A percentile compares a stretch with the other conserved stretches of the same genome.
phyloP scores from a whole-genome alignment of 106 monocot species.

The Dendrobium chrysotoxum region DNA sequence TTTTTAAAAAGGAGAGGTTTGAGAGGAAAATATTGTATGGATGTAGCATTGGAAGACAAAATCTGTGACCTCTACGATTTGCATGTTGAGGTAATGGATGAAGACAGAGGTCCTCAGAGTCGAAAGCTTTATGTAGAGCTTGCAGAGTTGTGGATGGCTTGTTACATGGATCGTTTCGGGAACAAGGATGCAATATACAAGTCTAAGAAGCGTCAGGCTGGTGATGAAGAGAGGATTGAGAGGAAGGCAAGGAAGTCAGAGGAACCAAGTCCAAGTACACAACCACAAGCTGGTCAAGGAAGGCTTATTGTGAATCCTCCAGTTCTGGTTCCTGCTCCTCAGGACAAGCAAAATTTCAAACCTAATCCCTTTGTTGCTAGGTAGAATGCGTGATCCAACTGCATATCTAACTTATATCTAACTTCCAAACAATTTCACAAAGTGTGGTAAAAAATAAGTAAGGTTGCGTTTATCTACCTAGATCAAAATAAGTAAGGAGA shows the following conservation, averaged over 20 bases:
- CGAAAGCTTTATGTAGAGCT: conserved; percentile 93
- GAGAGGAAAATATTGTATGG: conserved; percentile 57
- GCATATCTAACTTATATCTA: conserved; percentile 17
- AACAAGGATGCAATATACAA: conserved; percentile 79
- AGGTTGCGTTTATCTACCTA: too few relatives aligned
- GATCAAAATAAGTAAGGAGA: too few relatives aligned
- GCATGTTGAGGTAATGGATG: conserved; percentile 98
- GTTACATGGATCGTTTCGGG: conserved; percentile 83
- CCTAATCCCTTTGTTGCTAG: conserved; percentile 13
- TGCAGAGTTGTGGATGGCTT: conserved; percentile 85
- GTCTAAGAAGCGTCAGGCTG: conserved; percentile 76
- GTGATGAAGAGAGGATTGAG: conserved; percentile 57
- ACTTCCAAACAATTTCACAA: conserved; percentile 11
- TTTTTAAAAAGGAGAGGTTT: conserved; percentile 38
- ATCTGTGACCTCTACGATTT: conserved; percentile 96
- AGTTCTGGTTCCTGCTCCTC: conserved; percentile 6
- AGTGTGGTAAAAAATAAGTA: too few relatives aligned
- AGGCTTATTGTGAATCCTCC: conserved; percentile 11
- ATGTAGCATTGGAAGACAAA: conserved; percentile 83
- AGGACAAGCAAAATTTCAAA: conserved; percentile 23
- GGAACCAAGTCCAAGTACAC: conserved; percentile 10
- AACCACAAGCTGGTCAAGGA: conserved; percentile 25
- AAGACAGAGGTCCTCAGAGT: conserved; percentile 78
- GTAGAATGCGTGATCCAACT: conserved; percentile 20
- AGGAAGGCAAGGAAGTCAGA: conserved; percentile 33